Conservation (phyloP, 2,329 filamentous ascomycete species). For the Berkeleyomyces basicola region DNA sequence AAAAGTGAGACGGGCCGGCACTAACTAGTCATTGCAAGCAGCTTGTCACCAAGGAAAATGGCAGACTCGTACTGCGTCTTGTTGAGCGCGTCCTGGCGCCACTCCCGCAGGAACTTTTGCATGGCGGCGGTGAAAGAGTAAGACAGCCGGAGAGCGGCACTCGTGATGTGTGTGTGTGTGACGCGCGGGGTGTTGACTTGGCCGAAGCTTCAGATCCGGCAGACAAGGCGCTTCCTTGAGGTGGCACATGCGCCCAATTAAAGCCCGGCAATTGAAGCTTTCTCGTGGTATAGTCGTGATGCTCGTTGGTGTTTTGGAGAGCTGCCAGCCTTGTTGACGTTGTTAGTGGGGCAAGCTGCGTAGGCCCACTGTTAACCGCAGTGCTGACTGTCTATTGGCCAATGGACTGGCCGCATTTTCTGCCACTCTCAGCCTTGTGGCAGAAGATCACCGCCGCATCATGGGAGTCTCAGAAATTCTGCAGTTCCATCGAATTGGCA, state of each 20-base stretch:
- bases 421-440: slow-evolving; percentile 7
- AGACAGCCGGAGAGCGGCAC: not conserved
- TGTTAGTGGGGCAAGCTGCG: slow-evolving; percentile 4
- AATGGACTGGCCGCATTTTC: not conserved
- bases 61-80: slow-evolving; percentile 94
- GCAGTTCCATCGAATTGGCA: not conserved
- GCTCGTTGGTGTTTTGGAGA: not conserved
- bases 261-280: too few relatives aligned
- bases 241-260: too few relatives aligned
- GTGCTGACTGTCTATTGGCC: slow-evolving; percentile 5
- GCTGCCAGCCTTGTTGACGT: slow-evolving; percentile 9
- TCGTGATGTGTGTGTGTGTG: not conserved
- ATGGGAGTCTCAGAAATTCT: not conserved
- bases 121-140: slow-evolving; percentile 30
- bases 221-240: too few relatives aligned
- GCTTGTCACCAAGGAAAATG: slow-evolving; percentile 93
- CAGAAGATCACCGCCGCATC: not conserved
- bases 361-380: slow-evolving; percentile 1
- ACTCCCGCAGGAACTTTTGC: slow-evolving; percentile 86
- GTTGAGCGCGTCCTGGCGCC: slow-evolving; percentile 88
- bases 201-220: not conserved
- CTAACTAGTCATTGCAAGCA: slow-evolving; percentile 81
- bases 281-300: not conserved
- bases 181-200: not conserved
- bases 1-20: slow-evolving; percentile 13